Evolutionary conservation across 306 rosid species (phyloP).

Genomic region (Prunus persica): DNA sequence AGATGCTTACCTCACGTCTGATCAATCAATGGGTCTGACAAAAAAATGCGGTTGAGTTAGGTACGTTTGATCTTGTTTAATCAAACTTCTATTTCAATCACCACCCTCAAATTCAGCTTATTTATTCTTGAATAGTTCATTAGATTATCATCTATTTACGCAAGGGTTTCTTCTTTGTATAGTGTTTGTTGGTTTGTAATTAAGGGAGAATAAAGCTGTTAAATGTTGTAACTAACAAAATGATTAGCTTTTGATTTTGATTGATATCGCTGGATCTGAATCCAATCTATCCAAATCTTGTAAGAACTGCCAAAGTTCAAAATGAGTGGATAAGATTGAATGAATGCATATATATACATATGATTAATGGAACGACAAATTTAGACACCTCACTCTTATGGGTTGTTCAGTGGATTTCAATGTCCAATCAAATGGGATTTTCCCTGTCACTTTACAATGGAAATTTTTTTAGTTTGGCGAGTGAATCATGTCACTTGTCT

Average conservation of each 20-base stretch:
- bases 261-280: neutral
- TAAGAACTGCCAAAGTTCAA: neutral
- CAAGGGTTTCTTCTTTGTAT: neutral
- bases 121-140: neutral
- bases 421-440: neutral
- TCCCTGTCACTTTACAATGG: neutral
- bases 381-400: neutral
- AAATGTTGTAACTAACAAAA: no score
- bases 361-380: constrained; percentile 1
- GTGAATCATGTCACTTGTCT: no score
- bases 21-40: neutral
- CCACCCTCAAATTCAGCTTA: neutral
- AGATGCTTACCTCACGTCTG: neutral
- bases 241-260: neutral
- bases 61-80: neutral
- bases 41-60: neutral
- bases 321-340: neutral
- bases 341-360: neutral
- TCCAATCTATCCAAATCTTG: neutral
- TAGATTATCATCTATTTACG: neutral
- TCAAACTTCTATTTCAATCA: neutral
- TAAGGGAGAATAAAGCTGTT: neutral
- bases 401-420: neutral
- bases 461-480: rapidly evolving
- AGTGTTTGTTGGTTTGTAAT: neutral